Percentiles rank a stretch among this genome's conserved stretches.
phyloP scores from a whole-genome alignment of 441 rosid species.

The Erodium texanum region DNA sequence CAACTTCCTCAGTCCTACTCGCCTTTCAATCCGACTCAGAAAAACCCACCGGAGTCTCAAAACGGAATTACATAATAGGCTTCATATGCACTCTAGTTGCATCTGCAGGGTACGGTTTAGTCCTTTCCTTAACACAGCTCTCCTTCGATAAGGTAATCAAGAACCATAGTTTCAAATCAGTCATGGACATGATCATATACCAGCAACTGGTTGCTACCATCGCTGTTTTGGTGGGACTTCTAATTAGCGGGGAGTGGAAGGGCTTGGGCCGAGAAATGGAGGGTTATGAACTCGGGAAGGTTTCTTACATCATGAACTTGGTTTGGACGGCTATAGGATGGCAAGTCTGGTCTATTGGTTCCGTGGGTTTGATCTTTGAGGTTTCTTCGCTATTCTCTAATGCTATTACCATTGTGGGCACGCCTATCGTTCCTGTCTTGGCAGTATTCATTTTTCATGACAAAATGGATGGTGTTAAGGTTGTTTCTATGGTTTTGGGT shows the following conservation, averaged over 20 bases:
- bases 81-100: conserved; percentile 38
- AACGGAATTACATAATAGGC: conserved; percentile 29
- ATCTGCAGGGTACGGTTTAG: conserved; percentile 34
- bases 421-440: conserved; percentile 41
- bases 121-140: conserved; percentile 29
- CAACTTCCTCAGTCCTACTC: conserved; percentile 31
- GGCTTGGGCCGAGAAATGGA: conserved; percentile 26
- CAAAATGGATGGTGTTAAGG: conserved; percentile 53
- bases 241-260: conserved; percentile 48
- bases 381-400: conserved; percentile 57
- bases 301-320: conserved; percentile 34
- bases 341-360: conserved; percentile 29
- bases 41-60: conserved; percentile 21
- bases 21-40: conserved; percentile 29
- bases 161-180: conserved; percentile 24
- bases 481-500: conserved; percentile 46
- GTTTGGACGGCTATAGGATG: conserved; percentile 30
- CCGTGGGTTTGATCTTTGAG: conserved; percentile 43
- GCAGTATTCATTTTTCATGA: conserved; percentile 51
- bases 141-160: conserved; percentile 34
- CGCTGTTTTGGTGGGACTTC: conserved; percentile 35
- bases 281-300: conserved; percentile 29
- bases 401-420: conserved; percentile 39
- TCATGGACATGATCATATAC: conserved; percentile 37
- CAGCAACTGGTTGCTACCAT: conserved; percentile 26